A percentile compares a stretch with the other conserved stretches of the same genome.
phyloP scores from a whole-genome alignment of 352 stramenopile species.

The Saprolegnia parasitica region DNA sequence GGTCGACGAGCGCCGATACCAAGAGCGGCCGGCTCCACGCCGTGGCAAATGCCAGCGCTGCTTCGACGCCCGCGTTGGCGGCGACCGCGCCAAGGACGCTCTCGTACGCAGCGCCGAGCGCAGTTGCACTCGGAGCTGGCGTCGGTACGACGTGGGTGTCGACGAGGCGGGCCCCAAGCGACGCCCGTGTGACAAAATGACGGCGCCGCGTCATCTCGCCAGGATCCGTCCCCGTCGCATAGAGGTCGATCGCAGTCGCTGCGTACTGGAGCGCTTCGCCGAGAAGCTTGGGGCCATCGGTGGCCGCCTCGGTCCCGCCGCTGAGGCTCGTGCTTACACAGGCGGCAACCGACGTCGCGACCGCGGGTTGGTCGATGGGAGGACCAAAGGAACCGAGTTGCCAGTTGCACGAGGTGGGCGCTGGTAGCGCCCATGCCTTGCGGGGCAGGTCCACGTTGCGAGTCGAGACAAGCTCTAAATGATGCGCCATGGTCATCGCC shows the following conservation, averaged over 20 bases:
- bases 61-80: too few species aligned
- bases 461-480: neutral
- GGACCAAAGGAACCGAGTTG: neutral
- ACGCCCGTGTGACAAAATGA: neutral
- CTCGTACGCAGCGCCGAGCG: too few species aligned
- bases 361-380: too few species aligned
- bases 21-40: too few species aligned
- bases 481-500: neutral
- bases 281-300: neutral
- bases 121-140: too few species aligned
- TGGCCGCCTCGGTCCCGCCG: neutral
- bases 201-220: neutral
- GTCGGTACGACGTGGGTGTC: too few species aligned
- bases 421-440: too few species aligned
- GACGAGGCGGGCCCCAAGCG: neutral
- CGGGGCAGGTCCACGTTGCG: neutral
- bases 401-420: too few species aligned
- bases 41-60: too few species aligned
- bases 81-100: too few species aligned
- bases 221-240: neutral
- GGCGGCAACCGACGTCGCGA: too few species aligned
- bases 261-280: neutral
- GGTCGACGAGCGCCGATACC: too few species aligned
- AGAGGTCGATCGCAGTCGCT: neutral
- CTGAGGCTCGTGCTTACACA: neutral